Percentiles rank a stretch among this genome's conserved stretches.
Evolutionary conservation across 2,329 filamentous ascomycete species (phyloP).

Genomic region (Rhytidhysteron rufulum): DNA sequence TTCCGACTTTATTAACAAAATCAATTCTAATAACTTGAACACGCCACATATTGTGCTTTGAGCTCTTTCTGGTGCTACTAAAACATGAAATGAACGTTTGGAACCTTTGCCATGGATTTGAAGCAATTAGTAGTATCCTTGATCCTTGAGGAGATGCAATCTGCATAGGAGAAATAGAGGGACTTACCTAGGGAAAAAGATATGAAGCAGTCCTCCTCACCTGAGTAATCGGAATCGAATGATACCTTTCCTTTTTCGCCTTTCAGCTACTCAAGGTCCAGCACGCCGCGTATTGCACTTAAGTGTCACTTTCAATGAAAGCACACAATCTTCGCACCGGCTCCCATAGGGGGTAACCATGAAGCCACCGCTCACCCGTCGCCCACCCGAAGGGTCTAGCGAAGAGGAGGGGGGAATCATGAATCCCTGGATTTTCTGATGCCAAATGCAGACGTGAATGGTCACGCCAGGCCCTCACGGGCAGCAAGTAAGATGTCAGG

Average conservation of each 20-base stretch:
- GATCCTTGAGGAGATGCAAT: too few relatives aligned
- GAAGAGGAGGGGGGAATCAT: slow-evolving; percentile 28
- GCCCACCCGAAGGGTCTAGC: slow-evolving; percentile 25
- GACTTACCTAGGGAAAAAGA: slow-evolving; percentile 51
- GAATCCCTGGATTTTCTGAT: slow-evolving; percentile 91
- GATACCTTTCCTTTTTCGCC: slow-evolving; percentile 49
- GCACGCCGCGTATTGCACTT: slow-evolving; percentile 94
- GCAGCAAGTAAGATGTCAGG: slow-evolving; percentile 60
- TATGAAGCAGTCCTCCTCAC: slow-evolving; percentile 69
- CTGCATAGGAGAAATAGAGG: too few relatives aligned
- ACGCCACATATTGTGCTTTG: too few relatives aligned
- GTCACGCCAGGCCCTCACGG: slow-evolving; percentile 84
- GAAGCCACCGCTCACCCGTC: slow-evolving; percentile 22
- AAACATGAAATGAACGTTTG: too few relatives aligned
- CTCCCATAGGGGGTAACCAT: slow-evolving; percentile 79
- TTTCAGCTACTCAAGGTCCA: slow-evolving; percentile 38
- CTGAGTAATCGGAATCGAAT: slow-evolving; percentile 95
- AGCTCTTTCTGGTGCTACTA: too few relatives aligned
- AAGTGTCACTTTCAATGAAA: slow-evolving; percentile 67
- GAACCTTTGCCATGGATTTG: too few relatives aligned
- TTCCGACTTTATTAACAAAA: too few relatives aligned
- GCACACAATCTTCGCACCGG: slow-evolving; percentile 89
- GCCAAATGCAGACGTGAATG: slow-evolving; percentile 75
- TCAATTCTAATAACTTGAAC: too few relatives aligned
- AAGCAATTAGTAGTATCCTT: too few relatives aligned